Evolutionary conservation across 805 yeast genomes (phyloP), one percentile per base, ranked within the genome.

Genomic region (Yueomyces sp.): DNA sequence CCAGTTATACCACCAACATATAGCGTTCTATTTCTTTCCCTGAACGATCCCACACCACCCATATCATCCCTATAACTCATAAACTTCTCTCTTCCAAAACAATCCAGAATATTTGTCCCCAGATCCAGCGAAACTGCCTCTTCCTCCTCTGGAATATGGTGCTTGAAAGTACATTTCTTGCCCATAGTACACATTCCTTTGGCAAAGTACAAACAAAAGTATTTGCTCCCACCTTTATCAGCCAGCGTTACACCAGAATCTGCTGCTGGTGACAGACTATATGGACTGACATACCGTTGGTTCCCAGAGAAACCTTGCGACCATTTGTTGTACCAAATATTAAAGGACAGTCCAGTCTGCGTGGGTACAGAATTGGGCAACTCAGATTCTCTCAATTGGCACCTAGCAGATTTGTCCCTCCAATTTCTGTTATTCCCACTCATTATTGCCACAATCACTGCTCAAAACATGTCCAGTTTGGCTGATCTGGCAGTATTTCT

Each of bases 261-360:
- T 40, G 59, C 55, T 11, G 58, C 67, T 6, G 82, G 67, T 48
- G 79, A 65, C 41, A 90, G 77, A 45, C 79, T 65, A 52, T 73
- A 77, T 33, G 72, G 83, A 59, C 77, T 73, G 63, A 57, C 74
- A 57, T 63, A 66, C 65, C 64, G 62, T 49, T 49, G 48, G n/a
- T 56, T 60, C 31, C 66, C 68, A 19, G 67, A 60, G 11, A 54
- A 60, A 27, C 64, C 60, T 32, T 76, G 76, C 5, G 92, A 77
- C 96, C 96, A 88, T 59, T 81, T 81, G 45, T 81, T 69, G 60
- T 76, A 88, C 96, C 96, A 88, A 12, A 85, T 70, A 54, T 88
- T 88, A 66, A 82, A 88, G 0, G 78, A 76, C 5, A 78, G 74
- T 0, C 95, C 95, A 0, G 82, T 73, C 50, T 84, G 94, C 4